Evolutionary conservation across 176 grass and related monocot species (phyloP).

Genomic region (Oryza meyeriana): DNA sequence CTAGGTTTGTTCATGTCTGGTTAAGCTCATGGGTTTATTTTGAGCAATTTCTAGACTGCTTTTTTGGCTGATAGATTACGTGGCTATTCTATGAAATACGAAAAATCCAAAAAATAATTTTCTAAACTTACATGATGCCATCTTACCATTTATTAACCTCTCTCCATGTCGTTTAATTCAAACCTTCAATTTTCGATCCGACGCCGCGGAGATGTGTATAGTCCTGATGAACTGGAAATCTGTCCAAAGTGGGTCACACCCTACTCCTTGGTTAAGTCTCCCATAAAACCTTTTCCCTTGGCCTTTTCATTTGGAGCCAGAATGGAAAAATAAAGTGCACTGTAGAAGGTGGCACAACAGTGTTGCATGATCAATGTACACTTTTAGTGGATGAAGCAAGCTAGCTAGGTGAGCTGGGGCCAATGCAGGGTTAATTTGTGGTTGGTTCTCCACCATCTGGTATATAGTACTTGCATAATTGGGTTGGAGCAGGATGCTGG

Average conservation of each 20-base stretch:
- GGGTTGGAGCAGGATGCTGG: slow-evolving; percentile 1
- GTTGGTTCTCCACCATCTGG: neutral
- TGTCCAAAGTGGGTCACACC: slow-evolving; percentile 3
- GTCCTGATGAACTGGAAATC: neutral
- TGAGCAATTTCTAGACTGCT: too few species aligned
- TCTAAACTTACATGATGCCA: too few species aligned
- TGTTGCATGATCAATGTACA: neutral
- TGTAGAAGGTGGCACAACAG: neutral
- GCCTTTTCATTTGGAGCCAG: slow-evolving; percentile 1
- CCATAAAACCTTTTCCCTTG: neutral
- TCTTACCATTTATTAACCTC: too few species aligned
- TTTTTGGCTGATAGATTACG: too few species aligned
- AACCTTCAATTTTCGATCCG: neutral
- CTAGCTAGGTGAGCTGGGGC: neutral
- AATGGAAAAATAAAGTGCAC: neutral
- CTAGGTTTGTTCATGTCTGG: too few species aligned
- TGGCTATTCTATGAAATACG: neutral
- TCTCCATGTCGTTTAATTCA: neutral
- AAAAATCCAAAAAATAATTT: neutral
- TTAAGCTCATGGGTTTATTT: too few species aligned
- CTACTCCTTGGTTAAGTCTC: neutral
- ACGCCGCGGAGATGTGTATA: neutral
- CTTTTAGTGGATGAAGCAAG: slow-evolving; percentile 16
- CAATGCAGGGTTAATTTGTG: neutral
- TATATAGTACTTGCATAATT: neutral